Evolutionary conservation across 1,284 basidiomycete species (phyloP), one percentile per base, ranked within the genome.

Genomic region (Apiotrichum veenhuisii): DNA sequence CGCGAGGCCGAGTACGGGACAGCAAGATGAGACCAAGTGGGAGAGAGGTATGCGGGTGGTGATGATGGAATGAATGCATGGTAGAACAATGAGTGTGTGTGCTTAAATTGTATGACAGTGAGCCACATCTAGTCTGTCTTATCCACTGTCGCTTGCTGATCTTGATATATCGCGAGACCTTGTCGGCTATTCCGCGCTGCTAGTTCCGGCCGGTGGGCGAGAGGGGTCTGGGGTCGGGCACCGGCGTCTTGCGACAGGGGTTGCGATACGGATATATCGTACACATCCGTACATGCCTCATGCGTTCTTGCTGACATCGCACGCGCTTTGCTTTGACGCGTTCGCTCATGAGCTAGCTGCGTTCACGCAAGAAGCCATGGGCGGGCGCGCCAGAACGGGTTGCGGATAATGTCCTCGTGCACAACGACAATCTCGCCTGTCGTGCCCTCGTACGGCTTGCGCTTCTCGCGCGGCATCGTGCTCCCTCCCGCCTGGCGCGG

Each of bases 401-500:
- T 85, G 52, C 82, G 80, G 63, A 94, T 91, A 54, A 95, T 82
- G 74, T 95, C 91, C 72, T 87, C 88, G 66, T 95, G 89, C 26
- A 80, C 40, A 14, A 86, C 70, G 3, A 86, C 76, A 3, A 83
- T 79, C 50, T 85, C 76, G 55, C 76, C 81, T 26, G 71, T 70
- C 14, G 69, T 72, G 1, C 75, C 76, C 50, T 77, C 73, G 54
- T 68, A 74, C 33, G 68, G 64, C 36, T 58, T 78, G 64, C 54
- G 77, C 50, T 72, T 66, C 59, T 73, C 78, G 54, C 64, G 61
- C 58, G 71, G 73, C 48, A 51, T 45, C 30, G 48, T 44, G 42
- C 48, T 50, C 5, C 42, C 47, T 5, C 42, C 43, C 3, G 41
- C 42, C 7, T 43, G 27, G 27, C 43, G 43, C 1, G 54, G 48